Evolutionary conservation across 2,329 filamentous ascomycete genomes (phyloP).

Genomic region (Fulvia fulva): DNA sequence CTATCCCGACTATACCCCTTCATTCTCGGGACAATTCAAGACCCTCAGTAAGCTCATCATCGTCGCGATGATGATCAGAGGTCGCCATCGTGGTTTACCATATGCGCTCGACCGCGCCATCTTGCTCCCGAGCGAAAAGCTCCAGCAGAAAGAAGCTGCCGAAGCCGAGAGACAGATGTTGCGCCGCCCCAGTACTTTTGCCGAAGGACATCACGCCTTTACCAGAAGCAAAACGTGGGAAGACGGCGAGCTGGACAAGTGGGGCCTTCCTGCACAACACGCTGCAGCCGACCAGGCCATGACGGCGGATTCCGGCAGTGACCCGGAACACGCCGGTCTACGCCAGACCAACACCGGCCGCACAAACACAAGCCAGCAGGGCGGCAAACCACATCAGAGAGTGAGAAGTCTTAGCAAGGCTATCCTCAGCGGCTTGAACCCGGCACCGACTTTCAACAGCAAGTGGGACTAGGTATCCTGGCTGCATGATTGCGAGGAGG

Average conservation of each 20-base stretch:
- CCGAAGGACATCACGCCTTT: slow-evolving; percentile 15
- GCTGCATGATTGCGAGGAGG: neutral
- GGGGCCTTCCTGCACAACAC: slow-evolving; percentile 26
- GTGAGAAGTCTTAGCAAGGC: slow-evolving; percentile 25
- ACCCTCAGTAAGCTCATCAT: slow-evolving; percentile 64
- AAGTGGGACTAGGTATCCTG: slow-evolving; percentile 23
- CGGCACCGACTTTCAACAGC: slow-evolving; percentile 27
- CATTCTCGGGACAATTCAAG: slow-evolving; percentile 77
- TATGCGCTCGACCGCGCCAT: slow-evolving; percentile 68
- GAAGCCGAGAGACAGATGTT: slow-evolving; percentile 31
- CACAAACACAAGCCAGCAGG: slow-evolving; percentile 7
- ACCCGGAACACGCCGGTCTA: slow-evolving; percentile 10
- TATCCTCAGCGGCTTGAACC: slow-evolving; percentile 25
- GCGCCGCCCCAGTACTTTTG: slow-evolving; percentile 26
- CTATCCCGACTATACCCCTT: slow-evolving; percentile 69
- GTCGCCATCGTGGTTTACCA: slow-evolving; percentile 61
- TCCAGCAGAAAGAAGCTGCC: slow-evolving; percentile 57
- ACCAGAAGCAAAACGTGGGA: slow-evolving; percentile 20
- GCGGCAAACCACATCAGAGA: slow-evolving; percentile 12
- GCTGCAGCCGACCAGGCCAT: slow-evolving; percentile 12
- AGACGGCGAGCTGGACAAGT: slow-evolving; percentile 27
- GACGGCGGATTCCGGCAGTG: slow-evolving; percentile 17
- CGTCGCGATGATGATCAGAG: slow-evolving; percentile 63
- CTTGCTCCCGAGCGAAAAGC: slow-evolving; percentile 61
- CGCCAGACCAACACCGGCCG: slow-evolving; percentile 14